phyloP scores from a whole-genome alignment of 805 yeast species.

The Lipomyces starkeyi region DNA sequence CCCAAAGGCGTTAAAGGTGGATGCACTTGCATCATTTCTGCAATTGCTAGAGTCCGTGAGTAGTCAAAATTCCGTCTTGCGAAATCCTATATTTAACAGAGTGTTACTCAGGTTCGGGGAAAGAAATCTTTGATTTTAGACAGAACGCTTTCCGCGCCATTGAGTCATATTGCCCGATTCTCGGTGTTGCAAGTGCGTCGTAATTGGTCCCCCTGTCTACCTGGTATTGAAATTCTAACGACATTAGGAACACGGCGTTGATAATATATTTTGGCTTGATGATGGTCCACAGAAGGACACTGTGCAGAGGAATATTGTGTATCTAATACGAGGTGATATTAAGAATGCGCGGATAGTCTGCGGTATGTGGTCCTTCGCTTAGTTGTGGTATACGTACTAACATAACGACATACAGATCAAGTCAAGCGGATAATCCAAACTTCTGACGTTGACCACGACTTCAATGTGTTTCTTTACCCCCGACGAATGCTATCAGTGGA shows the following conservation, averaged over 20 bases:
- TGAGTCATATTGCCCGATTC: conserved; percentile 64
- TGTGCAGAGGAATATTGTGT: conserved; percentile 38
- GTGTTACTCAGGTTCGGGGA: conserved; percentile 34
- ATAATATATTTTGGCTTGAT: conserved; percentile 55
- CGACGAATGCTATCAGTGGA: conserved; percentile 40
- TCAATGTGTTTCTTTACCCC: conserved; percentile 43
- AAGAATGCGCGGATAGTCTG: conserved; percentile 32
- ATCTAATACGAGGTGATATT: conserved; percentile 40
- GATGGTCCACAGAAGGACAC: conserved; percentile 37
- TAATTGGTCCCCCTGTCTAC: not conserved
- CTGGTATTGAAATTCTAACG: not conserved
- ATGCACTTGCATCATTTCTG: conserved; percentile 39
- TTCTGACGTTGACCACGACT: conserved; percentile 34
- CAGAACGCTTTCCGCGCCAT: conserved; percentile 53
- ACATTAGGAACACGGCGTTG: conserved; percentile 53
- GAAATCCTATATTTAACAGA: not conserved
- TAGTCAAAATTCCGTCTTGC: not conserved
- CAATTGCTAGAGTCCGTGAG: conserved; percentile 43
- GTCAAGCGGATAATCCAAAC: conserved; percentile 36
- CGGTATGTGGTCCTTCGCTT: conserved; percentile 7
- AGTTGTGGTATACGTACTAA: conserved; percentile 2
- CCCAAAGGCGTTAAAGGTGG: conserved; percentile 30
- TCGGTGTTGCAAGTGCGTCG: conserved; percentile 52
- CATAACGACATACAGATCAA: conserved; percentile 22
- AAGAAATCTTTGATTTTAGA: conserved; percentile 53